Conservation (phyloP, 2,329 filamentous ascomycete genomes). For the Cercospora sojina region DNA sequence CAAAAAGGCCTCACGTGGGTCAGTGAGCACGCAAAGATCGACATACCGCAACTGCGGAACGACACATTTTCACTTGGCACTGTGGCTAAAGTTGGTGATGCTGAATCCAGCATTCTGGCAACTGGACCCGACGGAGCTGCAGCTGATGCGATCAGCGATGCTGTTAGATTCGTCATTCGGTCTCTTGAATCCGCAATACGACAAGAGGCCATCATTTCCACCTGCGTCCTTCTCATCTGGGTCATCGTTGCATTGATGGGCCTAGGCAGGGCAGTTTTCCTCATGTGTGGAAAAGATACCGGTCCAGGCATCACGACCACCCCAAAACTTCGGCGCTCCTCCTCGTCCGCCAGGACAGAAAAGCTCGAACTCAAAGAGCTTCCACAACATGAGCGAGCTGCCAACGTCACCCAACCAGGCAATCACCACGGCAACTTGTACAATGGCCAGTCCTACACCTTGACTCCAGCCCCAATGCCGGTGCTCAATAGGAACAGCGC, state of each 20-base stretch:
- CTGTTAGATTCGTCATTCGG: constrained; percentile 67
- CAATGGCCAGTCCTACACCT: constrained; percentile 47
- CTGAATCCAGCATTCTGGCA: constrained; percentile 72
- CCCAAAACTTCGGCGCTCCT: constrained; percentile 14
- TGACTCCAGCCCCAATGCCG: constrained; percentile 46
- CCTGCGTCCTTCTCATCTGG: constrained; percentile 72
- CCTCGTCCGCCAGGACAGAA: constrained; percentile 9
- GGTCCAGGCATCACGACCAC: constrained; percentile 22
- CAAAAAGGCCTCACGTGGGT: constrained; percentile 94
- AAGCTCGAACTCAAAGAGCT: constrained; percentile 31
- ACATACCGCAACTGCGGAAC: constrained; percentile 73
- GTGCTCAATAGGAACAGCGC: constrained; percentile 40
- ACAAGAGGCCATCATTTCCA: constrained; percentile 77
- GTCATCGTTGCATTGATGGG: constrained; percentile 74
- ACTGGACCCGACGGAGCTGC: constrained; percentile 66
- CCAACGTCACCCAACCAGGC: constrained; percentile 33
- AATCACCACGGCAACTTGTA: constrained; percentile 46
- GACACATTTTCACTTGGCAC: constrained; percentile 83
- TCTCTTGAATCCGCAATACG: constrained; percentile 67
- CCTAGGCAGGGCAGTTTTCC: constrained; percentile 64
- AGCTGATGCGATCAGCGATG: constrained; percentile 76
- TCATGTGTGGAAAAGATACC: constrained; percentile 52
- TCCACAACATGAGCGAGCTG: constrained; percentile 43
- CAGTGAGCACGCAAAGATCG: constrained; percentile 77
- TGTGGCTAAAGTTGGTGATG: constrained; percentile 52